These are phyloP conservation scores for Cydonia oblonga DNA, from an alignment of 331 rosid species.

Conservation along the genomic window DNA sequence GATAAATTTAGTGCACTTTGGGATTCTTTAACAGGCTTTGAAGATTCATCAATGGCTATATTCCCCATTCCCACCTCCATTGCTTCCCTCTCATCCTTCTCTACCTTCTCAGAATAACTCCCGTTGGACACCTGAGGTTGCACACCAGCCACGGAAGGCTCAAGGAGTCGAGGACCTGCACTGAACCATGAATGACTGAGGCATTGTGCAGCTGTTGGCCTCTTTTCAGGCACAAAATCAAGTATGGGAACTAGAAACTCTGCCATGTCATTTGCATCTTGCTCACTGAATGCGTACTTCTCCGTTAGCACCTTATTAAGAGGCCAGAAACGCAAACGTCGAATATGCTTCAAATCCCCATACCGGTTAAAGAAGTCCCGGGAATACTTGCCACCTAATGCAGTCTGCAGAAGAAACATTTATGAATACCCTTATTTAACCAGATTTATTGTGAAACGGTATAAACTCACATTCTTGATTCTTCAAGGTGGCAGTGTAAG, in stretches of 20 bases:
- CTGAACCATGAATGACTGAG: slow-evolving; percentile 68
- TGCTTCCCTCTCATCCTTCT: slow-evolving; percentile 41
- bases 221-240: slow-evolving; percentile 71
- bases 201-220: slow-evolving; percentile 73
- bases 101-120: slow-evolving; percentile 24
- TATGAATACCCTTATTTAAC: not conserved
- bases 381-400: slow-evolving; percentile 70
- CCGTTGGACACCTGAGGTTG: slow-evolving; percentile 22
- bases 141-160: slow-evolving; percentile 24
- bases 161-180: slow-evolving; percentile 44
- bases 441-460: not conserved
- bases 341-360: slow-evolving; percentile 80
- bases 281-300: slow-evolving; percentile 65
- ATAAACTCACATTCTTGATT: not conserved
- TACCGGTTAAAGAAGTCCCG: slow-evolving; percentile 62
- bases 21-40: slow-evolving; percentile 24
- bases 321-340: slow-evolving; percentile 68
- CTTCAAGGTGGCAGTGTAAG: not conserved
- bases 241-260: slow-evolving; percentile 57
- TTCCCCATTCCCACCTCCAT: slow-evolving; percentile 50
- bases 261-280: slow-evolving; percentile 57
- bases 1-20: slow-evolving; percentile 10
- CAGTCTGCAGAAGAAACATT: slow-evolving; percentile 37
- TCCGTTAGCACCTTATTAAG: slow-evolving; percentile 56
- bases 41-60: slow-evolving; percentile 40